Evolutionary conservation across 2,329 filamentous ascomycete genomes (phyloP).

Genomic region (Aspergillus cejpii): DNA sequence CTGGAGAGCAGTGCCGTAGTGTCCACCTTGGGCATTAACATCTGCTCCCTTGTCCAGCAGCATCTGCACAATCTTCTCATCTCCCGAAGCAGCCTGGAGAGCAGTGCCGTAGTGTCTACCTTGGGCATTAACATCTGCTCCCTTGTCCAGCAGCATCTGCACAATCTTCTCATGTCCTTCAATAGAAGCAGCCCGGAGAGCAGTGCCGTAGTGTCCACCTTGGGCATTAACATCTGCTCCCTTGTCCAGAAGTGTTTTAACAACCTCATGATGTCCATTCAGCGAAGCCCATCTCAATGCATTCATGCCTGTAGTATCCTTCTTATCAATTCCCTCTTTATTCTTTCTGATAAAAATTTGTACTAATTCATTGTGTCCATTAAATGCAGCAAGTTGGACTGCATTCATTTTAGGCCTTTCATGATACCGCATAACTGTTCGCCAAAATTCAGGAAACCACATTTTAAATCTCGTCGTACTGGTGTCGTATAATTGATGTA

Average conservation of each 20-base stretch:
- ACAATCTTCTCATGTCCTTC: conserved; percentile 1
- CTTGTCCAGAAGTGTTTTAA: background rate
- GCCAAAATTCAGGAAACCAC: too few species aligned
- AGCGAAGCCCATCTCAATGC: background rate
- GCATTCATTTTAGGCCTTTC: too few species aligned
- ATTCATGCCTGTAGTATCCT: background rate
- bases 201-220: background rate
- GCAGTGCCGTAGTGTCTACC: too few species aligned
- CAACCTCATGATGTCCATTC: background rate
- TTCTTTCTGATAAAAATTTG: background rate
- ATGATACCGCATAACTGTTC: too few species aligned
- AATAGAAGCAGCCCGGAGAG: background rate
- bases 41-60: too few species aligned
- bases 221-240: background rate
- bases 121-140: too few species aligned
- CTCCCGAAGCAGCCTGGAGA: conserved; percentile 9
- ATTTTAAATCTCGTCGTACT: too few species aligned
- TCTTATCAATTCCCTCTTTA: background rate
- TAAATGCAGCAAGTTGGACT: too few species aligned
- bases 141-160: conserved; percentile 2
- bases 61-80: conserved; percentile 2
- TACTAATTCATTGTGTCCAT: too few species aligned
- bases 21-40: too few species aligned
- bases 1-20: too few species aligned
- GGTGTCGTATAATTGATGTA: too few species aligned